Percentiles rank a stretch among this genome's conserved stretches.
phyloP scores from a whole-genome alignment of 306 rosid genomes.

The Vachellia collinsii region DNA sequence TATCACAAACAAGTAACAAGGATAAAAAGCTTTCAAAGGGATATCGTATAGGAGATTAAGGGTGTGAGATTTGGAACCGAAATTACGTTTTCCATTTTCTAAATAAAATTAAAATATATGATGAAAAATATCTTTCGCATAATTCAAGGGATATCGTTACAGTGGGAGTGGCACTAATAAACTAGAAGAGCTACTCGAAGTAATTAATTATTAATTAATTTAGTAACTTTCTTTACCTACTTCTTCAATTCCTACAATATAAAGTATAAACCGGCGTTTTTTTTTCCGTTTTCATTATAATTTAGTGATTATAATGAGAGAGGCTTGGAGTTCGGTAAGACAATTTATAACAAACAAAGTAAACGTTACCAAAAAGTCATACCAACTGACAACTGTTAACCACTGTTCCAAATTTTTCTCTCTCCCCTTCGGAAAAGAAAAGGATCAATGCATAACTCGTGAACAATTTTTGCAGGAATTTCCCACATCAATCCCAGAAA shows the following conservation, averaged over 20 bases:
- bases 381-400: conserved; percentile 35
- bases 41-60: background rate
- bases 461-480: conserved; percentile 27
- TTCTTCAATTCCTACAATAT: background rate
- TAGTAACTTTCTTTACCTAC: background rate
- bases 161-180: background rate
- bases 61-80: background rate
- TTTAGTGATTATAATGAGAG: background rate
- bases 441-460: background rate
- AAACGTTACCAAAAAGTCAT: conserved; percentile 37
- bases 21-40: background rate
- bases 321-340: conserved; percentile 12
- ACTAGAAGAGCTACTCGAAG: background rate
- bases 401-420: background rate
- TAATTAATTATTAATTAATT: background rate
- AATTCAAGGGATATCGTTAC: background rate
- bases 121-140: conserved; percentile 5
- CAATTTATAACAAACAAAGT: conserved; percentile 25
- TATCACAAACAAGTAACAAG: background rate
- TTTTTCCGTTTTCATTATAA: too few species aligned
- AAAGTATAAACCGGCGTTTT: too few species aligned
- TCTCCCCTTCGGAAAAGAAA: background rate
- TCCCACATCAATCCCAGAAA: conserved; percentile 24
- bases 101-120: conserved; percentile 5
- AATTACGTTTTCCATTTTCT: background rate